Conservation (phyloP, 495 filamentous ascomycete genomes). For the Aspergillus taichungensis region DNA sequence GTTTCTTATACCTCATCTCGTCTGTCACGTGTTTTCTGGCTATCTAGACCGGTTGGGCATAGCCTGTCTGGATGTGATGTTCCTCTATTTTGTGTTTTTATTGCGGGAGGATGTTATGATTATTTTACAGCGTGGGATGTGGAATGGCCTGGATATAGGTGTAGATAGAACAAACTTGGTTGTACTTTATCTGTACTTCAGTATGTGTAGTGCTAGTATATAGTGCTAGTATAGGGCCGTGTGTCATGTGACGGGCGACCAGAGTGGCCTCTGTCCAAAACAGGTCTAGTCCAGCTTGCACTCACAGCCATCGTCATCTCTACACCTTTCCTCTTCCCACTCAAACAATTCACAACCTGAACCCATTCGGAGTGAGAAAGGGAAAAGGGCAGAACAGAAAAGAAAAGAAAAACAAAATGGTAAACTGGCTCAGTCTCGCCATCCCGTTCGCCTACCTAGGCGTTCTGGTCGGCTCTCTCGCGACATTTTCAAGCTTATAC, state of each 20-base stretch:
- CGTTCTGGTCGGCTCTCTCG: constrained; percentile 77
- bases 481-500: constrained; percentile 87
- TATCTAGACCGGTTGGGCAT: background rate
- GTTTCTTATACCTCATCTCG: background rate
- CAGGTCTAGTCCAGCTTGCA: background rate
- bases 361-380: no score
- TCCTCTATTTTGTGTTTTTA: background rate
- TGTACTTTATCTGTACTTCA: no score
- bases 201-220: no score
- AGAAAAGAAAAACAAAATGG: constrained; percentile 24
- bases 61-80: background rate
- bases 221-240: no score
- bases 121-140: no score
- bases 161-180: no score
- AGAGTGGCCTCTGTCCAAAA: background rate
- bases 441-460: constrained; percentile 81
- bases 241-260: no score
- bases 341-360: no score
- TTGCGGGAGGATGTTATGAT: no score
- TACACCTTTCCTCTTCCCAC: no score
- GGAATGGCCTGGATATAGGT: no score
- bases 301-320: background rate
- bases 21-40: background rate
- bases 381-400: no score
- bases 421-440: constrained; percentile 73